These are phyloP conservation scores for Penicillium sp. DNA, from an alignment of 2,329 filamentous ascomycete genomes.

Conservation along the genomic window DNA sequence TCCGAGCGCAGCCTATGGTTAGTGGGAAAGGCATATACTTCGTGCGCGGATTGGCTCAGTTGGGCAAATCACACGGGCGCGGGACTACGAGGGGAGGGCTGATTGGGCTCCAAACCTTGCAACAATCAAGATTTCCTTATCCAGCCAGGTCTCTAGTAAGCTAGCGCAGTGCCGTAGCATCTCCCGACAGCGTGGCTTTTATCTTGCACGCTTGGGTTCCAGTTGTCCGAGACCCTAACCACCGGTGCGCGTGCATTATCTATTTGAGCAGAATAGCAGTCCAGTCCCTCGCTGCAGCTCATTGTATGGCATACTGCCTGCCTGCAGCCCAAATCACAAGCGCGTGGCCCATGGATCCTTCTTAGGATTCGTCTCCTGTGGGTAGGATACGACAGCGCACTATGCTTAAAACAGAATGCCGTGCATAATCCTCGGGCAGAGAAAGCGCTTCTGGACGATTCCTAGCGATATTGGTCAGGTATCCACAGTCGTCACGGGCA, in stretches of 20 bases:
- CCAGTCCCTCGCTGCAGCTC: background rate
- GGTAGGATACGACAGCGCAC: background rate
- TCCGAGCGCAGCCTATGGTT: conserved; percentile 6
- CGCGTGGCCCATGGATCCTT: background rate
- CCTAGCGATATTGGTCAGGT: conserved; percentile 3
- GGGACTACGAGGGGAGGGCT: conserved; percentile 5
- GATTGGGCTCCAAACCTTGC: conserved; percentile 13
- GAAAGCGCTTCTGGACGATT: background rate
- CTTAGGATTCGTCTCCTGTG: background rate
- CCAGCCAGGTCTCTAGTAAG: conserved; percentile 7
- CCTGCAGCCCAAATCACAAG: background rate
- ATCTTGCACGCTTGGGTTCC: background rate
- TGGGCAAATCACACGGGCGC: conserved; percentile 16
- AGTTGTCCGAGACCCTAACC: background rate
- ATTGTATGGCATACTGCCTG: conserved; percentile 3
- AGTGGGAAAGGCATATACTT: conserved; percentile 3
- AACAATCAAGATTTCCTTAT: conserved; percentile 6
- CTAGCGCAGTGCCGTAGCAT: conserved; percentile 1
- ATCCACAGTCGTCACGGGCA: conserved; percentile 3
- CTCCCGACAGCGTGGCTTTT: background rate
- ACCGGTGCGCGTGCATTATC: background rate
- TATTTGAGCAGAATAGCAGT: background rate
- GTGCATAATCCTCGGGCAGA: conserved; percentile 8
- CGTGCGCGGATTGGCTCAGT: background rate
- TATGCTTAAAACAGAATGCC: conserved; percentile 12